Conservation (phyloP, 768 basidiomycete species). For the Coprinopsis cinerea region DNA sequence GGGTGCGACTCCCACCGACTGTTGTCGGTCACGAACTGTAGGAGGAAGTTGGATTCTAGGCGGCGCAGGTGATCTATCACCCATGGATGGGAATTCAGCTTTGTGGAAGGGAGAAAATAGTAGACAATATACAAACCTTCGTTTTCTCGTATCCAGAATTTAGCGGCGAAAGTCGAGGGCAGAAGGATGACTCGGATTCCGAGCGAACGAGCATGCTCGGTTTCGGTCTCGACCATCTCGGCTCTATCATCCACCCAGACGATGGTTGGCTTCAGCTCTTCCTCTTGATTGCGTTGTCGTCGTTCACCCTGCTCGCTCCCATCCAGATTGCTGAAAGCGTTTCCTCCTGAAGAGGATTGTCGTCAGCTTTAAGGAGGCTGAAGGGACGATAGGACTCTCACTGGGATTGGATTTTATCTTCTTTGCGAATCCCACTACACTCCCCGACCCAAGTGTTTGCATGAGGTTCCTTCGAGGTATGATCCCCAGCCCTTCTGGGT, state of each 20-base stretch:
- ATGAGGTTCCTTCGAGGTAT: conserved; percentile 17
- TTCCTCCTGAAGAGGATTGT: too few relatives aligned
- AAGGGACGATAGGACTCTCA: too few relatives aligned
- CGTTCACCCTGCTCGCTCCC: too few relatives aligned
- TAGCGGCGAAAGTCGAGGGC: conserved; percentile 23
- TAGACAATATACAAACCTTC: conserved; percentile 14
- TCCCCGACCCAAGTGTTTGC: conserved; percentile 13
- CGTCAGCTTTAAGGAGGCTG: too few relatives aligned
- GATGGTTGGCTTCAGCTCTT: conserved; percentile 14
- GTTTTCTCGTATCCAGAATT: conserved; percentile 23
- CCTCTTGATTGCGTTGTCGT: too few relatives aligned
- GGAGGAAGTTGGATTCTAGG: conserved; percentile 15
- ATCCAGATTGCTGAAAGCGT: too few relatives aligned
- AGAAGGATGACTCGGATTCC: conserved; percentile 21
- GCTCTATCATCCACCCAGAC: conserved; percentile 26
- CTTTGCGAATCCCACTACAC: not conserved
- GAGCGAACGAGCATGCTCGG: conserved; percentile 12
- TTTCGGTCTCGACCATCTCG: conserved; percentile 13
- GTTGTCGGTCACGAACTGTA: conserved; percentile 29
- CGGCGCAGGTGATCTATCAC: conserved; percentile 19
- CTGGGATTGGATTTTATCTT: not conserved
- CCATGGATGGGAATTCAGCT: not conserved
- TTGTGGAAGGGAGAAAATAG: not conserved
- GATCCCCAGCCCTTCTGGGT: conserved; percentile 19
- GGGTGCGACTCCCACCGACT: conserved; percentile 16